phyloP scores from a whole-genome alignment of 2,329 filamentous ascomycete species.

The Aspergillus fumigatiaffinis region DNA sequence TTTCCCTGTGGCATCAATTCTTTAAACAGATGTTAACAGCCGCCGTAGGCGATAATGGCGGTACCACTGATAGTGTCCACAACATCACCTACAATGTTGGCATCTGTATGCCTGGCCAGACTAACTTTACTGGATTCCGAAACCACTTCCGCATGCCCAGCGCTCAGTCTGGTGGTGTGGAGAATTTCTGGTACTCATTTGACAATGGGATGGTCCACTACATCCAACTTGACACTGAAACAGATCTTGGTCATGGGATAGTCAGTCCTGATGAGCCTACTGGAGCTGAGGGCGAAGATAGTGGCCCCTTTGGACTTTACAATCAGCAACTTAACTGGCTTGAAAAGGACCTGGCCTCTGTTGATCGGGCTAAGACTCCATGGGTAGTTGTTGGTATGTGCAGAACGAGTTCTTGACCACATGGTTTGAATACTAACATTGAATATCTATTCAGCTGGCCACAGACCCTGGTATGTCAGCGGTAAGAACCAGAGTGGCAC shows the following conservation, averaged over 20 bases:
- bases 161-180: constrained; percentile 3
- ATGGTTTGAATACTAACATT: background rate
- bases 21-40: background rate
- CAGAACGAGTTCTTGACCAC: background rate
- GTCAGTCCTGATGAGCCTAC: background rate
- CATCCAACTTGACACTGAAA: background rate
- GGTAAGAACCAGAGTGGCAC: background rate
- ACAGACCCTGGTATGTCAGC: background rate
- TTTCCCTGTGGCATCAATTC: background rate
- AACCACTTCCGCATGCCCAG: constrained; percentile 22
- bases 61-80: constrained; percentile 10
- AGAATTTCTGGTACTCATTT: constrained; percentile 1
- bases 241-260: background rate
- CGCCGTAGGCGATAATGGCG: background rate
- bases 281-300: background rate
- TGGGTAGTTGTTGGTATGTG: background rate
- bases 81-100: constrained; percentile 13
- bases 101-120: constrained; percentile 20
- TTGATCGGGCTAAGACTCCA: background rate
- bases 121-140: constrained; percentile 22
- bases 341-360: background rate
- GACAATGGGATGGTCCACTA: background rate
- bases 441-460: background rate
- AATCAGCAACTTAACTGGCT: background rate
- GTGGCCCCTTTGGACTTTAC: background rate